Evolutionary conservation across 2,329 filamentous ascomycete genomes (phyloP).

Genomic region (Onygenales sp.): DNA sequence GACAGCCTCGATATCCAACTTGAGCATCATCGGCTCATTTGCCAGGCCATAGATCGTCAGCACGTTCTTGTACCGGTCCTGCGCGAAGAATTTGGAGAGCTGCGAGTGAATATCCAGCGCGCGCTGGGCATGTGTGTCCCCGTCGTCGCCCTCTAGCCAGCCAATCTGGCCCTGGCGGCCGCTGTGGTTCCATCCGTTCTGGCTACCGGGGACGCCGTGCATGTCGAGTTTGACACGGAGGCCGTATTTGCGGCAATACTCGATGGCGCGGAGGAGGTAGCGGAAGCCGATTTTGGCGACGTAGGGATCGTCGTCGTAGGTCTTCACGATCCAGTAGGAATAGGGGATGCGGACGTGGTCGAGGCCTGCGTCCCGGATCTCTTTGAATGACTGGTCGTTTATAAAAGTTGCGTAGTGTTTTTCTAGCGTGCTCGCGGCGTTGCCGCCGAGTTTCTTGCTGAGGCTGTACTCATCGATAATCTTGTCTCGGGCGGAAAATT

Average conservation of each 20-base stretch:
- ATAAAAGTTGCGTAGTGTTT: conserved; percentile 87
- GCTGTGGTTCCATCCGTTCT: conserved; percentile 98
- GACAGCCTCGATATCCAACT: conserved; percentile 55
- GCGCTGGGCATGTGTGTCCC: conserved; percentile 65
- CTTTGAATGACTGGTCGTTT: conserved; percentile 70
- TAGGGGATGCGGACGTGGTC: conserved; percentile 96
- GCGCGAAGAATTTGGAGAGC: conserved; percentile 84
- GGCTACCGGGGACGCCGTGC: conserved; percentile 82
- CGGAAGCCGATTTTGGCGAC: conserved; percentile 81
- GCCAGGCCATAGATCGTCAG: conserved; percentile 86
- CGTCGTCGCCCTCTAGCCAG: conserved; percentile 89
- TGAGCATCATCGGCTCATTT: conserved; percentile 88
- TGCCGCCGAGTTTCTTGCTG: conserved; percentile 57
- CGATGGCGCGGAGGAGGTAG: conserved; percentile 84
- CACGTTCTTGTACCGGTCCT: conserved; percentile 85
- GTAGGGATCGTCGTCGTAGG: conserved; percentile 80
- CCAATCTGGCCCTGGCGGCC: conserved; percentile 69
- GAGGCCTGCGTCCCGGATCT: conserved; percentile 78
- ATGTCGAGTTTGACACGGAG: conserved; percentile 87
- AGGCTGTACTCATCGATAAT: conserved; percentile 88
- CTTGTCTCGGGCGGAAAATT: conserved; percentile 49
- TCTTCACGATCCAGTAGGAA: conserved; percentile 87
- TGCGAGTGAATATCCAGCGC: conserved; percentile 80
- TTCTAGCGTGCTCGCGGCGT: conserved; percentile 63
- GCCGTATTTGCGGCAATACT: conserved; percentile 87